Conservation (phyloP, 2,329 filamentous ascomycete genomes). For the Shiraia sp. region DNA sequence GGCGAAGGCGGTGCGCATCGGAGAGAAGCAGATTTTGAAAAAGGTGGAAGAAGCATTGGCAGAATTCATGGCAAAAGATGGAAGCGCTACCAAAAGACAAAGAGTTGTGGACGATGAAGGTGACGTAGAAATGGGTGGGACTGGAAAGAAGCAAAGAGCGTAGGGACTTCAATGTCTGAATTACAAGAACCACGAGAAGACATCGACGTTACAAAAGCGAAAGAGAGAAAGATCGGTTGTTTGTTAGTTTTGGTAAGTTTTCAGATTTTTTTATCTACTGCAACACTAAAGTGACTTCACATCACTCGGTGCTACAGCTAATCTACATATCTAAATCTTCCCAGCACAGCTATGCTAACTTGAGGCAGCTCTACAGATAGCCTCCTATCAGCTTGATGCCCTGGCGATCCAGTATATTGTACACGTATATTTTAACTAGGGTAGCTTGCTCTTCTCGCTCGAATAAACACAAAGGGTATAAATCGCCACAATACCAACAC, state of each 20-base stretch:
- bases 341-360: constrained; percentile 16
- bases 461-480: constrained; percentile 41
- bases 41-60: constrained; percentile 51
- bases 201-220: background rate
- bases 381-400: constrained; percentile 1
- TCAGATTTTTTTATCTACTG: constrained; percentile 13
- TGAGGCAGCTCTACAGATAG: constrained; percentile 10
- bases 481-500: constrained; percentile 26
- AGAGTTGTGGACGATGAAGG: constrained; percentile 31
- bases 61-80: constrained; percentile 36
- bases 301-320: constrained; percentile 10
- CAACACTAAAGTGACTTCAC: background rate
- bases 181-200: background rate
- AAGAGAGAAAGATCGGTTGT: background rate
- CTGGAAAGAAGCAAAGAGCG: constrained; percentile 31
- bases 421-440: constrained; percentile 19
- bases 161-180: constrained; percentile 8
- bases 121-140: constrained; percentile 30
- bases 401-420: constrained; percentile 16
- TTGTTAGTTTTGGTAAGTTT: constrained; percentile 23
- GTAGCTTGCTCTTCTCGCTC: constrained; percentile 20
- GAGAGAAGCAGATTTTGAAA: constrained; percentile 70
- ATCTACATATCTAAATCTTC: constrained; percentile 16
- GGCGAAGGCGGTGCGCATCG: constrained; percentile 69
- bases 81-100: constrained; percentile 25